These are phyloP conservation scores for Penicillium polonicum DNA, from an alignment of 2,329 filamentous ascomycete species.

Conservation along the genomic window DNA sequence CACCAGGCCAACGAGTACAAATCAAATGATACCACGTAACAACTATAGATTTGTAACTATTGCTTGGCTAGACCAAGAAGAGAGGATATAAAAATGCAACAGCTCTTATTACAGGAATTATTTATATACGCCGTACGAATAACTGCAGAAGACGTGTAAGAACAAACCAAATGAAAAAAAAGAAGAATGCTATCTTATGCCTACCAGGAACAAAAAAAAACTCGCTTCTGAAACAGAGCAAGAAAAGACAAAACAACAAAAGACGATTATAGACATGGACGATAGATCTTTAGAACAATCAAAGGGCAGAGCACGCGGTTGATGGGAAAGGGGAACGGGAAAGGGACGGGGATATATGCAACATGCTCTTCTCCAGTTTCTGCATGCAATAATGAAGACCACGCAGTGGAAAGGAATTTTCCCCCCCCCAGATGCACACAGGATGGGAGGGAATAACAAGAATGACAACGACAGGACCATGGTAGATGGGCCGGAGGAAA, in stretches of 20 bases:
- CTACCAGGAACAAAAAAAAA: conserved; percentile 22
- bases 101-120: conserved; percentile 11
- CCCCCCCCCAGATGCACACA: conserved; percentile 6
- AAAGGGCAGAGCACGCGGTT: conserved; percentile 15
- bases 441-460: conserved; percentile 1
- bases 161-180: conserved; percentile 12
- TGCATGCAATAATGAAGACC: conserved; percentile 7
- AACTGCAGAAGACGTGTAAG: conserved; percentile 4
- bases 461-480: conserved; percentile 4
- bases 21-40: background rate
- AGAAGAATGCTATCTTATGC: conserved; percentile 28
- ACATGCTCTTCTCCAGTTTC: conserved; percentile 15
- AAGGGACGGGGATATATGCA: conserved; percentile 22
- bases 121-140: conserved; percentile 18
- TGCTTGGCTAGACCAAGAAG: background rate
- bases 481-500: background rate
- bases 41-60: background rate
- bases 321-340: conserved; percentile 11
- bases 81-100: background rate
- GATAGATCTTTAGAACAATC: conserved; percentile 25
- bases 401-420: conserved; percentile 9
- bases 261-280: conserved; percentile 29
- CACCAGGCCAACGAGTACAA: background rate
- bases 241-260: conserved; percentile 15
- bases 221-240: conserved; percentile 29